These are phyloP conservation scores for Wallemia hederae DNA, from an alignment of 1,284 basidiomycete genomes.

Conservation along the genomic window DNA sequence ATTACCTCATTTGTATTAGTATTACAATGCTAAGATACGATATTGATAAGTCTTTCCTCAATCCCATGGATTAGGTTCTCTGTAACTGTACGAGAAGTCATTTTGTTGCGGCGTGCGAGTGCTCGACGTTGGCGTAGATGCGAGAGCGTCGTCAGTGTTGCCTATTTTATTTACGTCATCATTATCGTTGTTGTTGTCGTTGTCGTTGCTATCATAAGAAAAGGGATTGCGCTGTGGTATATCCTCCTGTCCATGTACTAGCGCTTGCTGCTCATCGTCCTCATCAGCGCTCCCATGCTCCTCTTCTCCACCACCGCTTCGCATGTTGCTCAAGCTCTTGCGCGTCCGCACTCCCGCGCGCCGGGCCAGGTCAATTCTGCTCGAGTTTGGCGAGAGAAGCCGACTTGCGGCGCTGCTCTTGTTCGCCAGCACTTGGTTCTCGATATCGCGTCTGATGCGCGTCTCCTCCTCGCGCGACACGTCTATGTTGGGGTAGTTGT, in stretches of 20 bases:
- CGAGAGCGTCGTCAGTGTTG: no score
- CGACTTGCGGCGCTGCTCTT: not conserved
- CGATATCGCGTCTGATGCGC: not conserved
- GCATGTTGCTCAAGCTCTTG: not conserved
- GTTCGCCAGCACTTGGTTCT: not conserved
- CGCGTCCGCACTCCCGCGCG: not conserved
- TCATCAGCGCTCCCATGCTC: not conserved
- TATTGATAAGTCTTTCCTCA: no score
- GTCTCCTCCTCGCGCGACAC: conserved; percentile 36
- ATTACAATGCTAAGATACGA: no score
- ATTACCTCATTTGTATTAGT: not conserved
- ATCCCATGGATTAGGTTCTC: not conserved
- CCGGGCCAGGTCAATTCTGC: no score
- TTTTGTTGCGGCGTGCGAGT: no score
- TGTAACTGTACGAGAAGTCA: not conserved
- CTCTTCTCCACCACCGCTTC: no score
- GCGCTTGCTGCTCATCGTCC: not conserved
- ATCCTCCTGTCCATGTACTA: not conserved
- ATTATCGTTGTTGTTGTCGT: not conserved
- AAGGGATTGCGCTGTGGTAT: no score
- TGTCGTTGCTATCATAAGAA: no score
- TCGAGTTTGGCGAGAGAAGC: not conserved
- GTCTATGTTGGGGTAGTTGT: conserved; percentile 66
- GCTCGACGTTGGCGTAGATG: not conserved
- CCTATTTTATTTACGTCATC: not conserved